Evolutionary conservation across 176 grass and related monocot genomes (phyloP).

Genomic region (Zoysia japonica): DNA sequence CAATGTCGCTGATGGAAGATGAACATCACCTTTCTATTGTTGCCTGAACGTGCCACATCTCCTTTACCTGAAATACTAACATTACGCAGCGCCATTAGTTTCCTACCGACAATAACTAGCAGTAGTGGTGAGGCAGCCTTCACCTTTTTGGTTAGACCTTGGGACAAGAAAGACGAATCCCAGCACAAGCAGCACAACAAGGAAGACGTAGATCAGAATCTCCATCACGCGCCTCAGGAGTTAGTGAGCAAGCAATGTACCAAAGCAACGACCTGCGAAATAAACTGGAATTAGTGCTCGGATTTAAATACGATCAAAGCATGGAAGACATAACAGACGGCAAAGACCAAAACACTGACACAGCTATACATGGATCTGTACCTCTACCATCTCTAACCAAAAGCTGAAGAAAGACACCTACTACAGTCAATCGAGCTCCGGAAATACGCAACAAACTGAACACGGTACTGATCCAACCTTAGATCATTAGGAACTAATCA

Average conservation of each 20-base stretch:
- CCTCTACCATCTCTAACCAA: not conserved
- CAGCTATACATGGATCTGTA: not conserved
- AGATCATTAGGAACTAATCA: not conserved
- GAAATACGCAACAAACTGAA: not conserved
- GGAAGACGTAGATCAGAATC: conserved; percentile 37
- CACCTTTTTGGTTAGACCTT: conserved; percentile 64
- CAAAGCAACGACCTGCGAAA: not conserved
- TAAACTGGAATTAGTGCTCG: not conserved
- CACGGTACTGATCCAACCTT: not conserved
- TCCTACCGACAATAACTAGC: not conserved
- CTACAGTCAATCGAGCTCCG: not conserved
- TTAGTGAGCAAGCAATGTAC: not conserved
- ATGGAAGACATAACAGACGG: not conserved
- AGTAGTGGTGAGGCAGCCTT: not conserved
- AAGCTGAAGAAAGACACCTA: not conserved
- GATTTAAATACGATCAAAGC: not conserved
- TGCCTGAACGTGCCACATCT: conserved; percentile 24
- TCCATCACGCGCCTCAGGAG: conserved; percentile 47
- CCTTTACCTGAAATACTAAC: conserved; percentile 44
- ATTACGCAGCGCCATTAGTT: not conserved
- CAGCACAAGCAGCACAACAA: conserved; percentile 55
- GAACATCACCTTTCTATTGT: conserved; percentile 34
- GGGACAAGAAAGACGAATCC: conserved; percentile 65
- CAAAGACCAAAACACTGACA: not conserved
- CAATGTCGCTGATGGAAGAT: not conserved